Percentiles rank a stretch among this genome's conserved stretches.
These are phyloP conservation scores for Colletotrichum tabaci DNA, from an alignment of 2,329 filamentous ascomycete species.

Conservation along the genomic window DNA sequence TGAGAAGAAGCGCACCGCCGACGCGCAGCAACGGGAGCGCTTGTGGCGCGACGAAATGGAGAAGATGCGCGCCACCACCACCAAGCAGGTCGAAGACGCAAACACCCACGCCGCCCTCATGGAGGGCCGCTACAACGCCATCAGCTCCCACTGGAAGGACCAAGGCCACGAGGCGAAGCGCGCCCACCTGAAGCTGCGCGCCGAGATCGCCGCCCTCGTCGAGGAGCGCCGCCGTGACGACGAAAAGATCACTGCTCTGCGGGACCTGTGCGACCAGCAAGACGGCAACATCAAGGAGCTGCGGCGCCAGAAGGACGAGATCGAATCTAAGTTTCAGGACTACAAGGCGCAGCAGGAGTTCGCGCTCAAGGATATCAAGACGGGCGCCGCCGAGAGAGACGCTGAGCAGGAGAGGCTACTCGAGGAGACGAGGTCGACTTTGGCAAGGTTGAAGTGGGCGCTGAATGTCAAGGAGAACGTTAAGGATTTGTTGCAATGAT, in stretches of 20 bases:
- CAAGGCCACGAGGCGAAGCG: constrained; percentile 74
- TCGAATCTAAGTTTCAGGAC: constrained; percentile 71
- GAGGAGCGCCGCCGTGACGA: constrained; percentile 72
- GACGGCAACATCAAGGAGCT: constrained; percentile 76
- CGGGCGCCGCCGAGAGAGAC: constrained; percentile 70
- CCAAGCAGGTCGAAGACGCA: constrained; percentile 76
- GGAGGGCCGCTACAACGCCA: constrained; percentile 79
- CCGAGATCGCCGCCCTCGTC: constrained; percentile 69
- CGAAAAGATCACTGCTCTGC: constrained; percentile 74
- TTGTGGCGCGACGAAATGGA: constrained; percentile 77
- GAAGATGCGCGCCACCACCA: constrained; percentile 70
- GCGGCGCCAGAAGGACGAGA: constrained; percentile 73
- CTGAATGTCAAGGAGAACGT: constrained; percentile 77
- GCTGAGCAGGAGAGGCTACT: constrained; percentile 72
- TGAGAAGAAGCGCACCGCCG: constrained; percentile 74
- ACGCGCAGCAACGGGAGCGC: constrained; percentile 72
- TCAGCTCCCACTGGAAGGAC: constrained; percentile 76
- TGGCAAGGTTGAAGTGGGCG: constrained; percentile 81
- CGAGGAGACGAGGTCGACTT: constrained; percentile 71
- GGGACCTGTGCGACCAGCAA: constrained; percentile 81
- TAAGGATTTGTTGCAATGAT: constrained; percentile 64
- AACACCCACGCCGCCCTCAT: constrained; percentile 76
- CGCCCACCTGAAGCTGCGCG: constrained; percentile 63
- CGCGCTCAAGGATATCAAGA: constrained; percentile 72
- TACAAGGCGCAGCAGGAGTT: constrained; percentile 77